phyloP scores from a whole-genome alignment of 2,329 filamentous ascomycete species.

The Sarocladiaceae sp. region DNA sequence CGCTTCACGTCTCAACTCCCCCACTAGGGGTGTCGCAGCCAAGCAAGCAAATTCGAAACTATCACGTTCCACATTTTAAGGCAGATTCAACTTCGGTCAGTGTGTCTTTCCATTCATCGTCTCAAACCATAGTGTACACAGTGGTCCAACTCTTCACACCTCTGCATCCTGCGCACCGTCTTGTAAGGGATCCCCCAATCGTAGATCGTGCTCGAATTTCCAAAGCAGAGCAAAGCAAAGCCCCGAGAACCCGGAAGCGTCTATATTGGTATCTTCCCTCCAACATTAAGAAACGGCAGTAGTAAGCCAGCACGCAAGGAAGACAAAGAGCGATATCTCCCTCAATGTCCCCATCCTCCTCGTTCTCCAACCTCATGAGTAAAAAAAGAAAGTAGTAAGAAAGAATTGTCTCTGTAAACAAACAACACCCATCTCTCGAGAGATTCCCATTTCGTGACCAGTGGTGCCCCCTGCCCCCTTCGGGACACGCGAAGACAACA shows the following conservation, averaged over 20 bases:
- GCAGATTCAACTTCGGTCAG: not conserved
- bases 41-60: no score
- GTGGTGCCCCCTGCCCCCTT: conserved; percentile 1
- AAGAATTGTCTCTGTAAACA: conserved; percentile 7
- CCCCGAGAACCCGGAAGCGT: conserved; percentile 2
- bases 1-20: not conserved
- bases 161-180: no score
- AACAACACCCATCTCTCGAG: not conserved
- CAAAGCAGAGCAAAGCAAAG: not conserved
- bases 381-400: conserved; percentile 2
- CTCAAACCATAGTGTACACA: no score
- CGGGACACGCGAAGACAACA: conserved; percentile 2
- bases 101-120: conserved; percentile 6
- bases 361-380: not conserved
- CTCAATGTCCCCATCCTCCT: not conserved
- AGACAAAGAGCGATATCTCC: not conserved
- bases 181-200: no score
- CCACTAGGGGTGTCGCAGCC: no score
- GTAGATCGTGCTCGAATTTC: no score
- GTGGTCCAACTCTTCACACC: no score
- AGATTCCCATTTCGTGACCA: conserved; percentile 6
- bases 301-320: not conserved
- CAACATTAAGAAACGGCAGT: conserved; percentile 7
- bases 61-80: not conserved
- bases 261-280: conserved; percentile 8